Evolutionary conservation across 2,329 filamentous ascomycete species (phyloP).

Genomic region (Arthrobotrys musiformis): DNA sequence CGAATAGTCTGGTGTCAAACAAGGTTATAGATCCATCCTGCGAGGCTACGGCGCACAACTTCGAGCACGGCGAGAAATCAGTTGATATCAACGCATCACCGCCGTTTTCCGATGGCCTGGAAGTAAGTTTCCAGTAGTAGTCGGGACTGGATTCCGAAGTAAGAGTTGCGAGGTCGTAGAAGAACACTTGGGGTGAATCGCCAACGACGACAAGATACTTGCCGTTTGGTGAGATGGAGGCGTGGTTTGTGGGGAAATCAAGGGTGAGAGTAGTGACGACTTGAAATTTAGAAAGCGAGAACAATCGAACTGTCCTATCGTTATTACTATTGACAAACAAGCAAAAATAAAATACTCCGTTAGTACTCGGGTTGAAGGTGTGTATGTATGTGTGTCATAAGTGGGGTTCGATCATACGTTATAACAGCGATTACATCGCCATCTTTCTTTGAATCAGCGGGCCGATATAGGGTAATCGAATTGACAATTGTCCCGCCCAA

Average conservation of each 20-base stretch:
- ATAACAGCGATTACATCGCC: conserved; percentile 70
- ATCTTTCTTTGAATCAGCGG: conserved; percentile 64
- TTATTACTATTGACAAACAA: conserved; percentile 77
- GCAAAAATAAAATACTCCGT: conserved; percentile 60
- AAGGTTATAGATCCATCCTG: conserved; percentile 83
- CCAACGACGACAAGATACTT: conserved; percentile 82
- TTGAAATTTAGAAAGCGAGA: conserved; percentile 76
- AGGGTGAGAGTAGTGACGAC: conserved; percentile 77
- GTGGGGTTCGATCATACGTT: conserved; percentile 62
- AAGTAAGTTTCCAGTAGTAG: conserved; percentile 56
- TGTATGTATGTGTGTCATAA: neutral
- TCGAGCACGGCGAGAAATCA: conserved; percentile 78
- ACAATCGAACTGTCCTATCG: conserved; percentile 86
- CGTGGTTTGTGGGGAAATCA: conserved; percentile 89
- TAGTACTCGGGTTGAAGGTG: conserved; percentile 59
- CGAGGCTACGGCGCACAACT: conserved; percentile 78
- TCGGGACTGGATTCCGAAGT: conserved; percentile 55
- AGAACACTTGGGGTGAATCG: conserved; percentile 85
- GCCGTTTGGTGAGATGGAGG: conserved; percentile 91
- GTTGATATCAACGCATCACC: conserved; percentile 70
- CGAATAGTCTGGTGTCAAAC: conserved; percentile 68
- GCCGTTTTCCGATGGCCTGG: conserved; percentile 65
- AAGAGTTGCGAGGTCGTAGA: conserved; percentile 70
- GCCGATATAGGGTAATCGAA: conserved; percentile 73
- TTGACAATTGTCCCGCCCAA: conserved; percentile 75